A percentile compares a stretch with the other conserved stretches of the same genome.
Evolutionary conservation across 805 yeast genomes (phyloP).

Genomic region (Candida hispaniensis): DNA sequence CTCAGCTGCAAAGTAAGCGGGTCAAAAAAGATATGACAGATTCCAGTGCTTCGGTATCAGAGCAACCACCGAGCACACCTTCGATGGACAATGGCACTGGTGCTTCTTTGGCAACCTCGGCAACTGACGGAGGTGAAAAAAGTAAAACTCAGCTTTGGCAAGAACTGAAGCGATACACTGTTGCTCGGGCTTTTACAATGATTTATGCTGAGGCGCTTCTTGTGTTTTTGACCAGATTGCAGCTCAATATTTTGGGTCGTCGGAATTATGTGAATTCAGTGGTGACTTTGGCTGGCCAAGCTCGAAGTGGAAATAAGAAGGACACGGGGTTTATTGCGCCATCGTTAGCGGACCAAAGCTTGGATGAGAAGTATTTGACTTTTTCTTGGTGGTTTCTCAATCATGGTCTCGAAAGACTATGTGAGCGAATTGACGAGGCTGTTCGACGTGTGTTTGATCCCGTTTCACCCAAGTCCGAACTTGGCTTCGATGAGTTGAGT

Average conservation of each 20-base stretch:
- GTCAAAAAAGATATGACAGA: constrained; percentile 16
- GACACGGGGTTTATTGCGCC: constrained; percentile 16
- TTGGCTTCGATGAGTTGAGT: constrained; percentile 51
- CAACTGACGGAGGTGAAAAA: constrained; percentile 25
- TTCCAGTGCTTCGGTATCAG: constrained; percentile 14
- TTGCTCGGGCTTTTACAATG: constrained; percentile 62
- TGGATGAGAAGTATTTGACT: constrained; percentile 45
- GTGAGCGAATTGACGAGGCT: constrained; percentile 41
- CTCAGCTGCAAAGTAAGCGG: constrained; percentile 54
- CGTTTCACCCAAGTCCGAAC: constrained; percentile 62
- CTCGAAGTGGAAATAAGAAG: constrained; percentile 19
- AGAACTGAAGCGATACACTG: constrained; percentile 60
- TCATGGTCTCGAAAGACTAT: constrained; percentile 63
- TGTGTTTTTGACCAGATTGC: constrained; percentile 71
- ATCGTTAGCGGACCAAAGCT: constrained; percentile 13
- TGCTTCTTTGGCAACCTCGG: constrained; percentile 13
- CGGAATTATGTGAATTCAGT: constrained; percentile 75
- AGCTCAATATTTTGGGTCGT: constrained; percentile 79
- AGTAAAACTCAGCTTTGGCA: constrained; percentile 71
- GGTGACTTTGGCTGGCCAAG: constrained; percentile 48
- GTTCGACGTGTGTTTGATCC: constrained; percentile 52
- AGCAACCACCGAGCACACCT: constrained; percentile 11
- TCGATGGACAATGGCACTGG: constrained; percentile 13
- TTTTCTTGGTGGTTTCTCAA: constrained; percentile 91
- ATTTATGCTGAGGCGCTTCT: constrained; percentile 59